A percentile compares a stretch with the other conserved stretches of the same genome.
Evolutionary conservation across 176 grass and related monocot genomes (phyloP).

Genomic region (Oryza longistaminata): DNA sequence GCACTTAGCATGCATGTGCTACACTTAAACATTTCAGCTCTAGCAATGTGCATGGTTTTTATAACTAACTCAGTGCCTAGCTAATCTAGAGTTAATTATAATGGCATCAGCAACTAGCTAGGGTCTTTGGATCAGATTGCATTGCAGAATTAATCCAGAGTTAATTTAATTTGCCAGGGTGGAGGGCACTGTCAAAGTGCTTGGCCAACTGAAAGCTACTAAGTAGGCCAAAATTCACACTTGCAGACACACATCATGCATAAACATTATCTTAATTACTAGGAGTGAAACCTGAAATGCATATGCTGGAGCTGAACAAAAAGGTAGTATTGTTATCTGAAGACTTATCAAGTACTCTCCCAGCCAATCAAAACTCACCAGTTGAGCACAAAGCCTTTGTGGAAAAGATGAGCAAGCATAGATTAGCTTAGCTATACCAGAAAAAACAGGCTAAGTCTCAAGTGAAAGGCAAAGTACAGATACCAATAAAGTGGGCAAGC

Average conservation of each 20-base stretch:
- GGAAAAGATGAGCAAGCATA: not conserved
- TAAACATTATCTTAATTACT: conserved; percentile 4
- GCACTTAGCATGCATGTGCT: conserved; percentile 42
- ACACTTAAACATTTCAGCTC: conserved; percentile 36
- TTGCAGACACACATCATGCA: conserved; percentile 9
- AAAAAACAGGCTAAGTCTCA: conserved; percentile 39
- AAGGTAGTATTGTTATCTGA: not conserved
- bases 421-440: conserved; percentile 30
- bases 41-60: conserved; percentile 17
- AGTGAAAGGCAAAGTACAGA: conserved; percentile 62
- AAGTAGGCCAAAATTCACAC: conserved; percentile 24
- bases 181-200: conserved; percentile 47
- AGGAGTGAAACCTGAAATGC: conserved; percentile 8
- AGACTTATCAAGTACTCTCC: not conserved
- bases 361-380: conserved; percentile 25
- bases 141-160: not conserved
- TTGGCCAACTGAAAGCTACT: conserved; percentile 33
- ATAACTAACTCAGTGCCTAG: conserved; percentile 23
- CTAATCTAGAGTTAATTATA: conserved; percentile 16
- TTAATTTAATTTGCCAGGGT: conserved; percentile 3
- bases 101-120: conserved; percentile 12
- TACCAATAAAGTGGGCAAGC: conserved; percentile 56
- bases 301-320: conserved; percentile 4
- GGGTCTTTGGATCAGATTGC: conserved; percentile 1
- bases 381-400: conserved; percentile 22